Evolutionary conservation across 1,284 basidiomycete species (phyloP), one percentile per base, ranked within the genome.

Genomic region (Phellopilus nigrolimitatus): DNA sequence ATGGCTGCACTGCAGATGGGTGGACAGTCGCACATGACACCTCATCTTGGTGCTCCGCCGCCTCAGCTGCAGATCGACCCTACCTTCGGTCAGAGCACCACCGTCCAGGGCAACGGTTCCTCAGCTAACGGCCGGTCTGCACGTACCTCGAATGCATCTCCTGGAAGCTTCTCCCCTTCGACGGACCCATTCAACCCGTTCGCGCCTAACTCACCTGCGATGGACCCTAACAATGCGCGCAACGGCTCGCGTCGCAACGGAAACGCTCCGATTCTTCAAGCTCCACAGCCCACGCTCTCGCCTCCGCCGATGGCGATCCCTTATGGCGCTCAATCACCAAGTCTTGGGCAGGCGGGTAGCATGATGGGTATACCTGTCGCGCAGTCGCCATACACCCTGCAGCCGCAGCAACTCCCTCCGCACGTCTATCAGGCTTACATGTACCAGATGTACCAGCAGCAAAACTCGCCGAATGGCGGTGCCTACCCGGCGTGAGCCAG

Each of bases 1-100:
- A 91, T 90, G 87, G 88, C 88, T 30, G 84, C 88, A 8, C 69
- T 91, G 58, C 86, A 89, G 66, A 89, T 89, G 86, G 88, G 87
- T 58, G 85, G 84, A 33, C 86, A 88, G 65, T 87, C 88, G 57
- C 58, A 57, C 30, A 44, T 55, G 38, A 49, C 57, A 17, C 80
- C 86, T 12, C 85, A 88, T 61, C 82, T 84, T 36, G 86, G 81
- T n/a, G 38, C 41, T 21, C 22, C 55, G 21, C 85, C 81, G 34
- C 76, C 84, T 41, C 81, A 83, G 60, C 70, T 86, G 33, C 81
- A 86, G 51, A 78, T 85, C 51, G 85, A 90, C 58, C 80, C 84
- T 4, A 62, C 64, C 1, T 88, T 80, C 61, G 71, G 68, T 46
- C 49, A 61, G 39, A 67, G 69, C 49, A 64, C 63, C 49, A 60